phyloP scores from a whole-genome alignment of 2,329 filamentous ascomycete species.

The Penicillium sp. region DNA sequence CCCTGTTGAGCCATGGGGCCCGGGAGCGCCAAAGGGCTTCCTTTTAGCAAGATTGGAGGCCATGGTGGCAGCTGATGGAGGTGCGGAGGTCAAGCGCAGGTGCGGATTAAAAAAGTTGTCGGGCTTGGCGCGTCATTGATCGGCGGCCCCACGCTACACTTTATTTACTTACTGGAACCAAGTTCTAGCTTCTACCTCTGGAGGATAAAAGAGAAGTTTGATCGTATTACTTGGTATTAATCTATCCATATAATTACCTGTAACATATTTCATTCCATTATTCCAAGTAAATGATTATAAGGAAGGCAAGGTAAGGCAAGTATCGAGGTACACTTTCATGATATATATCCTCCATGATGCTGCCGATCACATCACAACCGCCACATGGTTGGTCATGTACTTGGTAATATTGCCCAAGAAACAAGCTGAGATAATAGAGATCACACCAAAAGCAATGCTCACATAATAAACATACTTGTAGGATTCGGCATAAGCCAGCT shows the following conservation, averaged over 20 bases:
- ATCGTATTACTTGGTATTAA: no score
- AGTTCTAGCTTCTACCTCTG: no score
- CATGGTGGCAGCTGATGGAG: constrained; percentile 27
- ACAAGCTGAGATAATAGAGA: constrained; percentile 58
- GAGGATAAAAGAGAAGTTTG: no score
- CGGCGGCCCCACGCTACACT: constrained; percentile 8
- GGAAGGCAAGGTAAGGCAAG: neutral
- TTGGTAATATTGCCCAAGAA: constrained; percentile 60
- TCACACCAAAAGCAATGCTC: constrained; percentile 61
- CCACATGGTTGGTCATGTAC: constrained; percentile 61
- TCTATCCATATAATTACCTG: no score
- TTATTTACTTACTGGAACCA: neutral
- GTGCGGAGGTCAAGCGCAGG: constrained; percentile 7
- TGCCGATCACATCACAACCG: constrained; percentile 46
- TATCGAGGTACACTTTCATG: neutral
- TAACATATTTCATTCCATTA: neutral
- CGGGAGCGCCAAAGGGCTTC: constrained; percentile 24
- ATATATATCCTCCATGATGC: neutral
- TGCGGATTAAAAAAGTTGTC: constrained; percentile 18
- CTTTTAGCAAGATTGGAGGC: constrained; percentile 35
- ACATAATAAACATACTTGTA: constrained; percentile 64
- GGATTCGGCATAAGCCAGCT: constrained; percentile 57
- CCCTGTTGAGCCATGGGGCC: constrained; percentile 23
- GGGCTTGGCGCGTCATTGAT: constrained; percentile 28
- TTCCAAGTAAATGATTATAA: neutral